Evolutionary conservation across 1,139 yeast genomes (phyloP).

Genomic region (Hyphopichia wangnamkhiaoensis): DNA sequence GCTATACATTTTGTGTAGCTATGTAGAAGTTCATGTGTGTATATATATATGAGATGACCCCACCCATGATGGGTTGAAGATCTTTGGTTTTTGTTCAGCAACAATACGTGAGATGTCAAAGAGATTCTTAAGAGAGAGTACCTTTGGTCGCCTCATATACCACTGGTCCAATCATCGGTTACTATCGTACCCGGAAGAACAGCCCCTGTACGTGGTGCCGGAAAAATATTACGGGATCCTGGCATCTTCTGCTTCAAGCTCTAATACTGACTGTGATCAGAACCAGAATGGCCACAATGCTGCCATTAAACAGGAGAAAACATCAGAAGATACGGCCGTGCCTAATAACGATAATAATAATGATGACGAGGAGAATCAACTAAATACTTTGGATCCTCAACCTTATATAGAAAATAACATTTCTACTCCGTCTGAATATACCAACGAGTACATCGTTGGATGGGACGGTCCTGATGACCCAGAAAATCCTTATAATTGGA

Average conservation of each 20-base stretch:
- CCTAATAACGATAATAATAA: not conserved
- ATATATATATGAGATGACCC: too few relatives aligned
- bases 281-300: not conserved
- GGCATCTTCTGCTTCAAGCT: not conserved
- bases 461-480: conserved; percentile 42
- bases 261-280: not conserved
- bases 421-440: conserved; percentile 17
- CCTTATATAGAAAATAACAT: conserved; percentile 10
- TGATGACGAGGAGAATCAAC: not conserved
- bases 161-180: conserved; percentile 20
- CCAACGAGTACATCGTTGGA: too few relatives aligned
- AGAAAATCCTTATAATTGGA: conserved; percentile 45
- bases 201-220: conserved; percentile 16
- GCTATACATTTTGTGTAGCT: too few relatives aligned
- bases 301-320: too few relatives aligned
- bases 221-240: not conserved
- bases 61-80: too few relatives aligned
- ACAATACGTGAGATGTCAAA: not conserved
- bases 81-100: too few relatives aligned
- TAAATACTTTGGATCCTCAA: conserved; percentile 1
- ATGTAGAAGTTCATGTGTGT: too few relatives aligned
- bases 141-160: conserved; percentile 22
- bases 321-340: not conserved
- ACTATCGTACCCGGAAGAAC: conserved; percentile 23
- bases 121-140: conserved; percentile 20